Base-by-base conservation (phyloP, 768 basidiomycete species). In the Podaxis carcinomalis region DNA sequence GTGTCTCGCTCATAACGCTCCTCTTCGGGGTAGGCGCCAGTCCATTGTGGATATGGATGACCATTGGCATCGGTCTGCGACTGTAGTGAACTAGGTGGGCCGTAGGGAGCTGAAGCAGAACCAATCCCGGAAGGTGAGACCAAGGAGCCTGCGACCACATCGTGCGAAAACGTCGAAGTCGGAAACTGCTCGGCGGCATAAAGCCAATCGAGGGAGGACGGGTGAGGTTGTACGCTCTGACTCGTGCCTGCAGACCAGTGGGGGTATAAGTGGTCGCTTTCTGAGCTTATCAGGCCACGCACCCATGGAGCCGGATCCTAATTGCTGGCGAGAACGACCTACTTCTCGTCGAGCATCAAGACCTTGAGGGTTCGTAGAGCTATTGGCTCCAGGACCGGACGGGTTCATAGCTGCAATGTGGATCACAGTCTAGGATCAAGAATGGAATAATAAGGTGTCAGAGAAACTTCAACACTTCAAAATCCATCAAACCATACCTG, bases 51-150 rank as follows among this genome's bases (percentile, higher is more conserved):
- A 66, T 82, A 83, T 55, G 79, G 74, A 1, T 69, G 74, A 62
- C 69, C 63, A 40, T 69, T 66, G 27, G 59, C 54, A 63, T 71
- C 66, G 49, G 64, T 64, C 49, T 68, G 68, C 36, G 69, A 66
- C 13, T 71, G 57, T 21, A 68, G 66, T n/a, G 71, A 66, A 3
- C 74, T 73, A 19, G 79, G 72, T 4, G 83, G 74, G 57, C 83
- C 82, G 67, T 84, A 86, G 65, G 83, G 83, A 5, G 82, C 77
- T 7, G 82, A 75, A 0, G 77, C 74, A 14, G 84, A 77, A 39
- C 81, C 80, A 63, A 86, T 85, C 85, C 86, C 85, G 42, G 73
- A 63, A 50, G 75, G 67, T 56, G 70, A 69, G 47, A 62, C 37
- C 9, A 70, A 67, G 52, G 67, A 46, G 55, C 42, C 23, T n/a